Percentiles rank a stretch among this genome's conserved stretches.
Conservation (phyloP, 805 yeast species). For the Ogataea nitratoaversa region DNA sequence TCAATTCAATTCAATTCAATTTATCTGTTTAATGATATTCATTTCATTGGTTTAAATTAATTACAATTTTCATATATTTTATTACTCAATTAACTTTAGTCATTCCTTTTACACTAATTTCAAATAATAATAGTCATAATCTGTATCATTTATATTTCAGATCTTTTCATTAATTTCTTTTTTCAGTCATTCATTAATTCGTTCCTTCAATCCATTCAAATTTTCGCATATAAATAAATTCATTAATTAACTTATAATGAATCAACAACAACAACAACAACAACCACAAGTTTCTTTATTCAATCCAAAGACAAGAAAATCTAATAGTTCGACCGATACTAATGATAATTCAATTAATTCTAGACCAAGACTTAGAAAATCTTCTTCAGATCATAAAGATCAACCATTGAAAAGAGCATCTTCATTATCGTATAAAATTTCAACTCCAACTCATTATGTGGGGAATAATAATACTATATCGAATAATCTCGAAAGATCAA, state of each 20-base stretch:
- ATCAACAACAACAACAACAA: constrained; percentile 1
- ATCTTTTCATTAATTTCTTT: not conserved
- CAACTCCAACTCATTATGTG: constrained; percentile 15
- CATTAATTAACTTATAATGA: too few relatives aligned
- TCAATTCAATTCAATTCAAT: not conserved
- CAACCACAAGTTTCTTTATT: not conserved
- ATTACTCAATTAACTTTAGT: constrained; percentile 8
- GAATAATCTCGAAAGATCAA: constrained; percentile 5
- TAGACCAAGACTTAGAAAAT: constrained; percentile 7
- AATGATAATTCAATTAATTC: not conserved
- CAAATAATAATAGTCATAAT: too few relatives aligned
- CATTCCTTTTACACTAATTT: constrained; percentile 5
- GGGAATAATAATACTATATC: not conserved
- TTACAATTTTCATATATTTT: not conserved
- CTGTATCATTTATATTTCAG: too few relatives aligned
- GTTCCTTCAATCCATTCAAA: too few relatives aligned
- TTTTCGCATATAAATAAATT: too few relatives aligned
- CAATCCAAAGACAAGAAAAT: constrained; percentile 3
- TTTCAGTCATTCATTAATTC: not conserved
- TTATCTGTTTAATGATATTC: not conserved
- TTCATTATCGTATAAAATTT: constrained; percentile 22
- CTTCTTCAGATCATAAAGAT: constrained; percentile 20
- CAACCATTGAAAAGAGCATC: constrained; percentile 29
- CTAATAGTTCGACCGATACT: not conserved
- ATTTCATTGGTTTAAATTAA: not conserved